phyloP scores from a whole-genome alignment of 2,329 filamentous ascomycete genomes.

The Neonectria magnoliae region DNA sequence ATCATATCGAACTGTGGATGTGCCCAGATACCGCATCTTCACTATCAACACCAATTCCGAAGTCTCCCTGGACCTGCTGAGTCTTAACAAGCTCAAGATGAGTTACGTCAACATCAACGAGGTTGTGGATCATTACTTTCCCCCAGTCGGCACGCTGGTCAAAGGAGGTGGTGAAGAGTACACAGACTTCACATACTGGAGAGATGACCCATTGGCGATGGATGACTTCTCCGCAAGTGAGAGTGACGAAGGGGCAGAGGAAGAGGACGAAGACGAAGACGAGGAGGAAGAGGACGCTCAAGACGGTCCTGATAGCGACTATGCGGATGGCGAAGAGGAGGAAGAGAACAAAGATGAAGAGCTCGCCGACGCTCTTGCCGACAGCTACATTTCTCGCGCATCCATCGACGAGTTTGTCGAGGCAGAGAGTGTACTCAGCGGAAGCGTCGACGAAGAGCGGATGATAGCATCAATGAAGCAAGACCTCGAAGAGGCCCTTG shows the following conservation, averaged over 20 bases:
- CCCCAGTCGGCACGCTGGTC: slow-evolving; percentile 86
- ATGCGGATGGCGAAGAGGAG: slow-evolving; percentile 58
- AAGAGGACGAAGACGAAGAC: slow-evolving; percentile 68
- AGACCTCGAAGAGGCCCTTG: slow-evolving; percentile 48
- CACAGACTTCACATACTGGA: slow-evolving; percentile 98
- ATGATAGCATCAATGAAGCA: slow-evolving; percentile 52
- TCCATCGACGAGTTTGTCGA: slow-evolving; percentile 52
- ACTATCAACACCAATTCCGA: slow-evolving; percentile 99
- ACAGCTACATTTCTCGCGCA: slow-evolving; percentile 44
- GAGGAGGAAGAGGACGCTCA: slow-evolving; percentile 57
- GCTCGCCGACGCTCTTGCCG: slow-evolving; percentile 46
- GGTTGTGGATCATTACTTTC: slow-evolving; percentile 98
- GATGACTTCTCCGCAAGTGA: slow-evolving; percentile 91
- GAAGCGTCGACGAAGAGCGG: slow-evolving; percentile 56
- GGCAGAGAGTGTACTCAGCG: slow-evolving; percentile 55
- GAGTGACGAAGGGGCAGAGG: slow-evolving; percentile 66
- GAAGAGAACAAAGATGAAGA: slow-evolving; percentile 55
- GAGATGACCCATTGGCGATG: slow-evolving; percentile 82
- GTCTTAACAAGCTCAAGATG: slow-evolving; percentile 93
- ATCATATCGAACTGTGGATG: slow-evolving; percentile 94
- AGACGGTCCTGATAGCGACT: slow-evolving; percentile 55
- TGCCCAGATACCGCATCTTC: slow-evolving; percentile 93
- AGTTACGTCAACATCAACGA: slow-evolving; percentile 98
- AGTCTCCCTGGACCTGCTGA: slow-evolving; percentile 89
- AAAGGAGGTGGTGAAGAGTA: slow-evolving; percentile 92